Evolutionary conservation across 768 basidiomycete genomes (phyloP).

Genomic region (Epithele typhae): DNA sequence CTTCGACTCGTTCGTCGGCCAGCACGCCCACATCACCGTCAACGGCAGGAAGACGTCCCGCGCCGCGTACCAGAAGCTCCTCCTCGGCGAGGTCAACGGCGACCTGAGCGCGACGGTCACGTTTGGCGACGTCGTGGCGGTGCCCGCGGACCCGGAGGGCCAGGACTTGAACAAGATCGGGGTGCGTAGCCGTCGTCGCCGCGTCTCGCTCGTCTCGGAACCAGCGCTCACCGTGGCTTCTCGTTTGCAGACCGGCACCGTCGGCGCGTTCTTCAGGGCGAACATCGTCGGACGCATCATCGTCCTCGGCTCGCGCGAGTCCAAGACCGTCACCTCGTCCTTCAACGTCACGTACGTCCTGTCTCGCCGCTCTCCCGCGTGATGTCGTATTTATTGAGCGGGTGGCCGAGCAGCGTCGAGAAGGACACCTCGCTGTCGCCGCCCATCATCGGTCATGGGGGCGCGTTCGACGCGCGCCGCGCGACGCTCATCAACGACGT

Average conservation of each 20-base stretch:
- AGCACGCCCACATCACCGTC: constrained; percentile 32
- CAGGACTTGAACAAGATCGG: constrained; percentile 5
- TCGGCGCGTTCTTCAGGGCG: constrained; percentile 23
- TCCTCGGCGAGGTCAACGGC: constrained; percentile 21
- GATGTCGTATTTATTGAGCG: background rate
- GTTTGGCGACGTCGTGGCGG: constrained; percentile 28
- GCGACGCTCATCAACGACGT: constrained; percentile 12
- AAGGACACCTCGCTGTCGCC: constrained; percentile 7
- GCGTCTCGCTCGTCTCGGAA: background rate
- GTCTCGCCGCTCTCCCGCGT: too few relatives aligned
- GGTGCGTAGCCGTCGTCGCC: background rate
- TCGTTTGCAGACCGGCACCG: constrained; percentile 18
- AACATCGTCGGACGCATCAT: constrained; percentile 17
- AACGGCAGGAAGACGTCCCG: constrained; percentile 38
- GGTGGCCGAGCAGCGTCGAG: constrained; percentile 5
- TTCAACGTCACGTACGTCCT: constrained; percentile 24
- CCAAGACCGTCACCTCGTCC: constrained; percentile 22
- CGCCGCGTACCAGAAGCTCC: constrained; percentile 34
- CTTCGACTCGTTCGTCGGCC: constrained; percentile 39
- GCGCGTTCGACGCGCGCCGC: constrained; percentile 15
- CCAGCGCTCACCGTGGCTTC: background rate
- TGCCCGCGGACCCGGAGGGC: constrained; percentile 20
- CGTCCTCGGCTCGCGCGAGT: constrained; percentile 18
- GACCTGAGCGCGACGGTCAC: constrained; percentile 28
- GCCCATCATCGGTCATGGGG: constrained; percentile 8